Evolutionary conservation across 768 basidiomycete genomes (phyloP).

Genomic region (Psilocybe tampanensis): DNA sequence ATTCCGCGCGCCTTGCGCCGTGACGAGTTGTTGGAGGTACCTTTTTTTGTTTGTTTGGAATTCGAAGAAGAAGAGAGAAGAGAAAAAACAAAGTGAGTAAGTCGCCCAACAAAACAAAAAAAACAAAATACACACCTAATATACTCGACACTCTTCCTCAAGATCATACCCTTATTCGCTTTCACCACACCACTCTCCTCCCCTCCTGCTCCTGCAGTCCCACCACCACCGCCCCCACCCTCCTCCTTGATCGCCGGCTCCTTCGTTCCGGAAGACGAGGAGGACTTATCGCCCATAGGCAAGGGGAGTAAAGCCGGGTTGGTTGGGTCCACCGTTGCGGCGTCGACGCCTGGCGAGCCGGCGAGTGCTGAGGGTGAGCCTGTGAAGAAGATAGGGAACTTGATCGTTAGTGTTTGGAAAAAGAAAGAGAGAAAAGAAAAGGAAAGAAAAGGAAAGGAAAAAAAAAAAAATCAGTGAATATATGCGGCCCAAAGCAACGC

Average conservation of each 20-base stretch:
- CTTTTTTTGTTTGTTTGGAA: too few species aligned
- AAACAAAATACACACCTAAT: slow-evolving; percentile 44
- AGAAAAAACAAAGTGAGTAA: not conserved
- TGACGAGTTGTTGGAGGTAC: slow-evolving; percentile 86
- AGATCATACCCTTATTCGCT: slow-evolving; percentile 94
- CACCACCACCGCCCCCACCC: slow-evolving; percentile 22
- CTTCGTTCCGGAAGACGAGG: too few species aligned
- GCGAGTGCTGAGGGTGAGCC: slow-evolving; percentile 13
- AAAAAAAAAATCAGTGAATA: not conserved
- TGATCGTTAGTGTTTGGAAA: not conserved
- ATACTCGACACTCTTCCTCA: slow-evolving; percentile 81
- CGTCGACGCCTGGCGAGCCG: slow-evolving; percentile 12
- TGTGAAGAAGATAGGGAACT: not conserved
- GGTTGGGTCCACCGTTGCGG: too few species aligned
- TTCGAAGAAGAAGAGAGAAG: not conserved
- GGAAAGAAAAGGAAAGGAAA: not conserved
- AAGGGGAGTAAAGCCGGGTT: slow-evolving; percentile 2
- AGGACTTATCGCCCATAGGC: not conserved
- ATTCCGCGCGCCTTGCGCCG: slow-evolving; percentile 76
- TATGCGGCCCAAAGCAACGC: too few species aligned
- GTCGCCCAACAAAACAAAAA: not conserved
- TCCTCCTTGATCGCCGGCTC: slow-evolving; percentile 15
- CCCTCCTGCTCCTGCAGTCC: slow-evolving; percentile 13
- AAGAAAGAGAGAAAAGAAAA: not conserved
- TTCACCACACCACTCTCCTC: slow-evolving; percentile 61